These are phyloP conservation scores for Purshia tridentata DNA, from an alignment of 306 rosid genomes.

Conservation along the genomic window DNA sequence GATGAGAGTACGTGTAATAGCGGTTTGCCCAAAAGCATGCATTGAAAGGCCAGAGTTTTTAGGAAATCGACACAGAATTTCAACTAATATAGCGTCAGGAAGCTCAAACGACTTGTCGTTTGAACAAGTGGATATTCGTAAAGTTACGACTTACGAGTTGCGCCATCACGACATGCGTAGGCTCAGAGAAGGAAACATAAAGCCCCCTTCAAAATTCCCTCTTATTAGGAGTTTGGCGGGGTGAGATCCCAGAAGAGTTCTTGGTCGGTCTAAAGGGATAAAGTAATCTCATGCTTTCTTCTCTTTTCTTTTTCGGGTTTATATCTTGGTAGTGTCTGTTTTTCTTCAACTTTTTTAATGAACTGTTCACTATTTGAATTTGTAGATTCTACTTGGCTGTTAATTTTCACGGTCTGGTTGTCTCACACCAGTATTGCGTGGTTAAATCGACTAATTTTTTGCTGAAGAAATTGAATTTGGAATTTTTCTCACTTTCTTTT, in stretches of 20 bases:
- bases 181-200: background rate
- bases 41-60: no score
- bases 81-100: no score
- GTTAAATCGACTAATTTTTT: background rate
- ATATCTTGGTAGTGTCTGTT: background rate
- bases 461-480: background rate
- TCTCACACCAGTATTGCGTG: background rate
- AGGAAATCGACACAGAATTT: no score
- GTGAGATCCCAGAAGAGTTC: background rate
- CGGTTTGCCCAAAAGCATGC: no score
- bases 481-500: background rate
- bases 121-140: background rate
- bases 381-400: background rate
- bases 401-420: background rate
- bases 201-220: constrained; percentile 6
- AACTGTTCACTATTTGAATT: background rate
- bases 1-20: no score
- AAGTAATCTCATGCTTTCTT: background rate
- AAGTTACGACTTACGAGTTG: no score
- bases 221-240: constrained; percentile 13
- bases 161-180: background rate
- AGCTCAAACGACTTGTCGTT: background rate
- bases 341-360: background rate
- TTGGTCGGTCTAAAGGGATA: background rate
- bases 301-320: background rate